phyloP scores from a whole-genome alignment of 73 alveolate species.

The Effrenium voratum region DNA sequence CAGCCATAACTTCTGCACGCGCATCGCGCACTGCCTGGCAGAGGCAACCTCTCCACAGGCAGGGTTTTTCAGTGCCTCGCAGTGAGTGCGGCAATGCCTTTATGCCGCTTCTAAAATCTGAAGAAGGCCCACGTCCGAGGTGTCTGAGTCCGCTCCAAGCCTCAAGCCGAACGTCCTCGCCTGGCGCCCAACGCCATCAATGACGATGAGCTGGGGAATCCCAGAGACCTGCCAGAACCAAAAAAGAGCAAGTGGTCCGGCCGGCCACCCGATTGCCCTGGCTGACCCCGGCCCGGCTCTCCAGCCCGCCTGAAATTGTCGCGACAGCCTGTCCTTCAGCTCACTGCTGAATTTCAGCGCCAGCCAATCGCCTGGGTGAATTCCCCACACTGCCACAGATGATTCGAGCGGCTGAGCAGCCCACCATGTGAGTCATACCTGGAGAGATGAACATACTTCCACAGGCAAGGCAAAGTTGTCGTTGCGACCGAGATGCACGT shows the following conservation, averaged over 20 bases:
- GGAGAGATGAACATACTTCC: background rate
- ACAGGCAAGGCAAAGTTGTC: too few relatives aligned
- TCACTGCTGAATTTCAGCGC: conserved; percentile 54
- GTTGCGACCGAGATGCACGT: background rate
- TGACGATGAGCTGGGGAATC: conserved; percentile 59
- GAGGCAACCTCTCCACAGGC: background rate
- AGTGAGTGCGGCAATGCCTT: too few relatives aligned
- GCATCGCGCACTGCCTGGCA: conserved; percentile 67
- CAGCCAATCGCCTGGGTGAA: conserved; percentile 81
- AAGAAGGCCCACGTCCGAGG: too few relatives aligned
- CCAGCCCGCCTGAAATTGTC: conserved; percentile 48
- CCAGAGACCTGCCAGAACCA: conserved; percentile 30
- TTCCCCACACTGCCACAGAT: background rate
- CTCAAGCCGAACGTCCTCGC: background rate
- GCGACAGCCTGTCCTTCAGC: conserved; percentile 57
- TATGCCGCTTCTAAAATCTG: too few relatives aligned
- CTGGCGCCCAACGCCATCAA: conserved; percentile 85
- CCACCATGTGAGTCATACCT: conserved; percentile 78
- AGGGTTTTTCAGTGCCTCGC: background rate
- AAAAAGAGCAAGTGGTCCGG: background rate
- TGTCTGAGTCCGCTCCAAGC: too few relatives aligned
- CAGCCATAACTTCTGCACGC: conserved; percentile 74
- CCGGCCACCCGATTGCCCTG: background rate
- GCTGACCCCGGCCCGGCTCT: too few relatives aligned
- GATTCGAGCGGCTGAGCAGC: background rate